Conservation (phyloP, 352 stramenopile species). For the Thalassiosira ordinaria region DNA sequence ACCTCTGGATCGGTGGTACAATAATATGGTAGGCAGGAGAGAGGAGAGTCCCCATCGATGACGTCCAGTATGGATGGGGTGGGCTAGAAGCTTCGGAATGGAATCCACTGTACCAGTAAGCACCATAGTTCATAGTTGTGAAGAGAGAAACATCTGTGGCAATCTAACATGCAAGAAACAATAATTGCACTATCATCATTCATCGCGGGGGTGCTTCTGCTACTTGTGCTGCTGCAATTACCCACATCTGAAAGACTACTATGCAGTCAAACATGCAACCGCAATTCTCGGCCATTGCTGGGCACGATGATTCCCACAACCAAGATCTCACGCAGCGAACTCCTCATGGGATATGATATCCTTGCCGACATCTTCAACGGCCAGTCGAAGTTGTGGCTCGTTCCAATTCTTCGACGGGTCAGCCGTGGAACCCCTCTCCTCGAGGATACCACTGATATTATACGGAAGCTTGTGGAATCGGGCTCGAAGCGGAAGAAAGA, state of each 20-base stretch:
- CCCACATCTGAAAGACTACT: not conserved
- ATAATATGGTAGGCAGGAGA: too few species aligned
- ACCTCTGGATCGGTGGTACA: too few species aligned
- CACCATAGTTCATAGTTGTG: too few species aligned
- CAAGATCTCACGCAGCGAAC: not conserved
- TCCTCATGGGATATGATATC: not conserved
- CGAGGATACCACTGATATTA: not conserved
- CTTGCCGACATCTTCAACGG: not conserved
- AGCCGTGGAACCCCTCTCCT: not conserved
- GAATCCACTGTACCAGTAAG: too few species aligned
- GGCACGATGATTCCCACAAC: not conserved
- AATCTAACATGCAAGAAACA: not conserved
- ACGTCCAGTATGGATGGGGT: too few species aligned
- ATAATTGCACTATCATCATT: not conserved
- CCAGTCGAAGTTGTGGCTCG: not conserved
- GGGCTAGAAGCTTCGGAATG: too few species aligned
- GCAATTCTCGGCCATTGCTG: not conserved
- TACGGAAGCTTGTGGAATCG: not conserved
- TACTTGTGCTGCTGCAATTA: not conserved
- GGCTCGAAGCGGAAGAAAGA: not conserved
- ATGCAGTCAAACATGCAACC: not conserved
- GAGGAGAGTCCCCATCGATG: too few species aligned
- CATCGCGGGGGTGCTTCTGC: not conserved
- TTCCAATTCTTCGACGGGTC: not conserved
- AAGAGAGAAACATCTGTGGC: too few species aligned